phyloP scores from a whole-genome alignment of 2,329 filamentous ascomycete genomes.

The Reticulascus tulasneorum region DNA sequence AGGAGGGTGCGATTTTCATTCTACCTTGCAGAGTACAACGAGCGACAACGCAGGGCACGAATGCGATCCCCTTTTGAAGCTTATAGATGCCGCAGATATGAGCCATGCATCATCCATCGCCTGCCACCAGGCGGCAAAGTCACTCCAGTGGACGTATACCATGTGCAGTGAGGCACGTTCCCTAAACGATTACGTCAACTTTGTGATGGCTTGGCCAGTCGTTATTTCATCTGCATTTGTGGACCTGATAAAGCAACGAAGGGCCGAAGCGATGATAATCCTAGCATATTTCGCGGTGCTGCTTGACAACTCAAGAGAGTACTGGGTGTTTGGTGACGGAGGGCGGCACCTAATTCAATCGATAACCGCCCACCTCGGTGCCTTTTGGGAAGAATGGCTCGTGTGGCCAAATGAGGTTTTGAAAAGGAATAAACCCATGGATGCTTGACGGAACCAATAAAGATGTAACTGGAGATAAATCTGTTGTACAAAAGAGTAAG shows the following conservation, averaged over 20 bases:
- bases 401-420: too few species aligned
- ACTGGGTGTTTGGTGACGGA: conserved; percentile 29
- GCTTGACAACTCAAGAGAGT: conserved; percentile 28
- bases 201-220: conserved; percentile 25
- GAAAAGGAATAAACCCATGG: too few species aligned
- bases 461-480: too few species aligned
- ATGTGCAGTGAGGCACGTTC: too few species aligned
- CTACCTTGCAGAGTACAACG: conserved; percentile 5
- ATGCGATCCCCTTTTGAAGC: conserved; percentile 17
- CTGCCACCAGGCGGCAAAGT: conserved; percentile 23
- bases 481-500: too few species aligned
- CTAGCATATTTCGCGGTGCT: conserved; percentile 39
- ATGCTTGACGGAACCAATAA: too few species aligned
- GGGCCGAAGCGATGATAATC: conserved; percentile 34
- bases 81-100: conserved; percentile 15
- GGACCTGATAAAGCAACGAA: conserved; percentile 28
- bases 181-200: conserved; percentile 22
- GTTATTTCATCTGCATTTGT: conserved; percentile 28
- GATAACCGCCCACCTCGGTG: conserved; percentile 21
- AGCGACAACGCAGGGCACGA: conserved; percentile 25
- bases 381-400: conserved; percentile 27
- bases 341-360: conserved; percentile 24
- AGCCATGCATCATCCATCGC: conserved; percentile 20
- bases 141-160: conserved; percentile 31
- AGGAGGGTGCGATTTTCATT: too few species aligned